Evolutionary conservation across 2,329 filamentous ascomycete species (phyloP).

Genomic region (Aspergillus pseudoviridinutans): DNA sequence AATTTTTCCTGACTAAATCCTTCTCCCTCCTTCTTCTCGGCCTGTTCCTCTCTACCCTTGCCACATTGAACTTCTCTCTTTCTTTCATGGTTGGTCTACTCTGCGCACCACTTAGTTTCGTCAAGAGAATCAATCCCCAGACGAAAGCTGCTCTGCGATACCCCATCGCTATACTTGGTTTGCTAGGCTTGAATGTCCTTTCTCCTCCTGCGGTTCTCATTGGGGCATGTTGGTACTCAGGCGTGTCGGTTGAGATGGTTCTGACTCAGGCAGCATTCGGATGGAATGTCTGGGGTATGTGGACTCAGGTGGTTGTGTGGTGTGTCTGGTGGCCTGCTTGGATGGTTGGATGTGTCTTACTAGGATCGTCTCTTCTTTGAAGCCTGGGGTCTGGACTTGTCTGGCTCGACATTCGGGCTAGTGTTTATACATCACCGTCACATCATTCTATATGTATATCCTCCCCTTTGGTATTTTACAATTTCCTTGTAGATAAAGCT

Average conservation of each 20-base stretch:
- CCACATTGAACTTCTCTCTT: constrained; percentile 92
- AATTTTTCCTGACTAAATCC: constrained; percentile 76
- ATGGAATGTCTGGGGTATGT: constrained; percentile 86
- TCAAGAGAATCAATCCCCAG: constrained; percentile 26
- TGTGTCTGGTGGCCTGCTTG: constrained; percentile 94
- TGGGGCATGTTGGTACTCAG: constrained; percentile 45
- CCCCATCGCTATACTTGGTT: constrained; percentile 35
- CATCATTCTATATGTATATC: not conserved
- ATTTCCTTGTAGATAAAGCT: not conserved
- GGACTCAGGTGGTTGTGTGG: constrained; percentile 87
- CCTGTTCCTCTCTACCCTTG: constrained; percentile 85
- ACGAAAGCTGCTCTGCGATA: constrained; percentile 19
- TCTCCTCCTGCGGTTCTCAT: constrained; percentile 59
- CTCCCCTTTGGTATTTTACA: not conserved
- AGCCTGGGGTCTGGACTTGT: not conserved
- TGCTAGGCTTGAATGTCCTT: constrained; percentile 55
- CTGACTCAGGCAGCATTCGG: constrained; percentile 74
- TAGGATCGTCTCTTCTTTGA: constrained; percentile 33
- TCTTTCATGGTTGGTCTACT: constrained; percentile 79
- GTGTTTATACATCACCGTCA: not conserved
- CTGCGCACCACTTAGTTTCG: constrained; percentile 74
- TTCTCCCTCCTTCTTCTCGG: constrained; percentile 91
- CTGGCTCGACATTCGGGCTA: not conserved
- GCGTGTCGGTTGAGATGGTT: constrained; percentile 52
- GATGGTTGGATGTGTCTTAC: constrained; percentile 55